Conservation (phyloP, 2,329 filamentous ascomycete species). For the Aureobasidium sp. region DNA sequence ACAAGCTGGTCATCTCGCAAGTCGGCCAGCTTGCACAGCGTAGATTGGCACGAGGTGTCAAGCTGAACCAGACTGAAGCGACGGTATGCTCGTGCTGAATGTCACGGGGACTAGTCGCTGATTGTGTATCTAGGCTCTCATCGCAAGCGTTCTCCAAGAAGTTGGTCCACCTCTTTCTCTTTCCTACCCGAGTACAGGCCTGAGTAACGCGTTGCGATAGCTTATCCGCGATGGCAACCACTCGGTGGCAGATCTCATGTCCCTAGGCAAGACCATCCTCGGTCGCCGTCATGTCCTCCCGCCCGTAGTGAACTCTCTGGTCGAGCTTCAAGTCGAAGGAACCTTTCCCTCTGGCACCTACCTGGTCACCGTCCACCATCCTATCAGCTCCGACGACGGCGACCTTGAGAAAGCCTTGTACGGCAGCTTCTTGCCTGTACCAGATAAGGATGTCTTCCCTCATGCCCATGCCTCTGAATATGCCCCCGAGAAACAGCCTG, state of each 20-base stretch:
- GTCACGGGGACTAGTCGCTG: not conserved
- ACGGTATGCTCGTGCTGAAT: constrained; percentile 46
- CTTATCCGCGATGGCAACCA: constrained; percentile 95
- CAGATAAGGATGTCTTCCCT: constrained; percentile 60
- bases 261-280: constrained; percentile 82
- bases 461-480: constrained; percentile 54
- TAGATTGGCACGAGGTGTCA: constrained; percentile 78
- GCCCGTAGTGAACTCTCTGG: constrained; percentile 68
- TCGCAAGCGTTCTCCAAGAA: constrained; percentile 85
- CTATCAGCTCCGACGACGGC: constrained; percentile 77
- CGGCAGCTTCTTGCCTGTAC: constrained; percentile 81
- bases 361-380: constrained; percentile 88
- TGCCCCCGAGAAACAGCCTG: constrained; percentile 62
- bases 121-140: constrained; percentile 57
- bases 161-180: constrained; percentile 32
- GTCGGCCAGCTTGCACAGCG: constrained; percentile 80
- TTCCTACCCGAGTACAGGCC: not conserved
- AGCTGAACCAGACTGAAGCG: constrained; percentile 84
- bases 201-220: constrained; percentile 30
- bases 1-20: constrained; percentile 92
- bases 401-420: constrained; percentile 83
- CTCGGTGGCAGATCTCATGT: constrained; percentile 88
- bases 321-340: constrained; percentile 86
- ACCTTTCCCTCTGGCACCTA: constrained; percentile 89
- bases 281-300: constrained; percentile 87